Percentiles rank a stretch among this genome's conserved stretches.
phyloP scores from a whole-genome alignment of 139 green algal species.

The Tetraselmis striata region DNA sequence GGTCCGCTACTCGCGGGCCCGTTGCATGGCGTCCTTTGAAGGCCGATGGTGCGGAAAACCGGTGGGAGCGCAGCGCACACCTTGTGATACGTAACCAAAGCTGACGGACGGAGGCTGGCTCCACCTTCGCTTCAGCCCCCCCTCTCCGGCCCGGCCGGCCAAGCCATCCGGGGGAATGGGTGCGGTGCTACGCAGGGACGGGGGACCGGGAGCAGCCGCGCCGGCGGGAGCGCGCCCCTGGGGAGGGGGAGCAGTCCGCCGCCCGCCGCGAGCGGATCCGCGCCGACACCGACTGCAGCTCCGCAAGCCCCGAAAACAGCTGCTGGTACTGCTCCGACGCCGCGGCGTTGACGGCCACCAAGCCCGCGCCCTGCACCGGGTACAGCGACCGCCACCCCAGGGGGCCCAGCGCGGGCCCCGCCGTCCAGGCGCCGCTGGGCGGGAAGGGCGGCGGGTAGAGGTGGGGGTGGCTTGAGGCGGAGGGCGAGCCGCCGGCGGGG shows the following conservation, averaged over 20 bases:
- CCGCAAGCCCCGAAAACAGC: not conserved
- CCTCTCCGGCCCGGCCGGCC: no score
- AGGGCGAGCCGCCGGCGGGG: not conserved
- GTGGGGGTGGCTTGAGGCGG: not conserved
- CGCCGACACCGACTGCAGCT: not conserved
- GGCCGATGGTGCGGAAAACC: no score
- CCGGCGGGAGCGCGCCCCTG: no score
- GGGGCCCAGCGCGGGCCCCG: not conserved
- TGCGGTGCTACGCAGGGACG: no score
- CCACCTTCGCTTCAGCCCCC: no score
- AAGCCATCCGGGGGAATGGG: no score
- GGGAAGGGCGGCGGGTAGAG: not conserved
- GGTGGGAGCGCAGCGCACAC: no score
- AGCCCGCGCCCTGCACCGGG: not conserved
- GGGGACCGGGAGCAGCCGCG: no score
- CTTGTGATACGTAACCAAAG: no score
- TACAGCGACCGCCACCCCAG: not conserved
- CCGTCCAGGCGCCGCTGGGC: not conserved
- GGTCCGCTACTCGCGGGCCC: no score
- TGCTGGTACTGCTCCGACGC: not conserved
- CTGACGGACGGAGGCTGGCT: no score
- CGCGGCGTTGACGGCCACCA: not conserved
- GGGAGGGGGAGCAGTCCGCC: not conserved
- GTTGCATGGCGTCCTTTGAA: no score
- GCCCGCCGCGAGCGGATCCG: not conserved